phyloP scores from a whole-genome alignment of 1,284 basidiomycete genomes.

The Puccinia horiana region DNA sequence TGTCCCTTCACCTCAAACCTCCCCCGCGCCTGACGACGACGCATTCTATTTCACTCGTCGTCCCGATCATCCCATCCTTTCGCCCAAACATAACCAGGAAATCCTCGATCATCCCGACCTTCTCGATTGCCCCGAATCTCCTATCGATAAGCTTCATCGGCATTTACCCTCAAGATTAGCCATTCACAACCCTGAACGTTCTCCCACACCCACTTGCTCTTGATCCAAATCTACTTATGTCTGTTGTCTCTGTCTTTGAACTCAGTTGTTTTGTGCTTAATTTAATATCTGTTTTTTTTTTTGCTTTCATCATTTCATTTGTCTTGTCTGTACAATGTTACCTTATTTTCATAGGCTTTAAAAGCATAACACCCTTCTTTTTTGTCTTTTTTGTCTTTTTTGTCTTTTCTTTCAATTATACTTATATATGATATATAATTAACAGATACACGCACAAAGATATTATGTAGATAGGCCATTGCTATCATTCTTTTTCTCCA shows the following conservation, averaged over 20 bases:
- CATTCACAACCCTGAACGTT: not conserved
- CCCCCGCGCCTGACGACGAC: not conserved
- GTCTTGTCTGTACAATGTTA: too few species aligned
- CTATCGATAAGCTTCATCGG: constrained; percentile 26
- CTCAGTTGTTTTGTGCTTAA: too few species aligned
- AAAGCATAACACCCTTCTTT: too few species aligned
- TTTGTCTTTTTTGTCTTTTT: too few species aligned
- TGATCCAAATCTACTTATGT: not conserved
- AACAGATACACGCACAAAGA: too few species aligned
- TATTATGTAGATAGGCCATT: too few species aligned
- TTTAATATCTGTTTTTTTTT: constrained; percentile 47
- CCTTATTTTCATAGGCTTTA: too few species aligned
- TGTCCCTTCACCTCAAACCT: constrained; percentile 20
- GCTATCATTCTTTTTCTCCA: too few species aligned
- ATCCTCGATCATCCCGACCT: constrained; percentile 9
- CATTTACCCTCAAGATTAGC: constrained; percentile 8
- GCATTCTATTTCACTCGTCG: not conserved
- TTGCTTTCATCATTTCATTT: too few species aligned
- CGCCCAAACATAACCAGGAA: not conserved
- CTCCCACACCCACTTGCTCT: not conserved
- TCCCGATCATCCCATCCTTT: not conserved
- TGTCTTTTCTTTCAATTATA: too few species aligned
- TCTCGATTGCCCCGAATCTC: constrained; percentile 35
- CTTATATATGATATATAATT: too few species aligned
- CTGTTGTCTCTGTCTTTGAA: not conserved